Percentiles rank a stretch among this genome's conserved stretches.
phyloP scores from a whole-genome alignment of 495 filamentous ascomycete species.

The Bombardia bombarda region DNA sequence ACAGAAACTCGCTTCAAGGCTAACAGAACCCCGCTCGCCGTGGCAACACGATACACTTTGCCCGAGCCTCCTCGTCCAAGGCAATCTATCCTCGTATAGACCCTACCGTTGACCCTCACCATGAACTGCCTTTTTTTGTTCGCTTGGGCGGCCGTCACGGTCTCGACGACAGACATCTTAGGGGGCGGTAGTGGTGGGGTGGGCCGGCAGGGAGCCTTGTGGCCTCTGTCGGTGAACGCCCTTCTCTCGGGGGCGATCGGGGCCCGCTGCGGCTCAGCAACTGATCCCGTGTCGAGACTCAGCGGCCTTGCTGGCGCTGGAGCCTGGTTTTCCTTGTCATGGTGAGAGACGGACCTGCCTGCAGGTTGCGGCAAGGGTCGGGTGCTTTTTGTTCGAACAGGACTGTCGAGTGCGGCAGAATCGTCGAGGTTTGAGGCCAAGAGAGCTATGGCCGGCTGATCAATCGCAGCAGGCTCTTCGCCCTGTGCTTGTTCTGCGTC shows the following conservation, averaged over 20 bases:
- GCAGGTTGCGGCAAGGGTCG: constrained; percentile 23
- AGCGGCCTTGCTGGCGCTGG: constrained; percentile 47
- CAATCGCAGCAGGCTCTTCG: constrained; percentile 22
- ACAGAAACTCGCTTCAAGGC: constrained; percentile 89
- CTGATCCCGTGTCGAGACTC: constrained; percentile 22
- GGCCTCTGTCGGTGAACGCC: constrained; percentile 61
- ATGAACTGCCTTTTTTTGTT: constrained; percentile 65
- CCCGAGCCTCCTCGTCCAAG: constrained; percentile 88
- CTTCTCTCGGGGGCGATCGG: constrained; percentile 58
- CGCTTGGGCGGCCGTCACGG: constrained; percentile 72
- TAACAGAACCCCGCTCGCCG: constrained; percentile 89
- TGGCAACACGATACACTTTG: constrained; percentile 93
- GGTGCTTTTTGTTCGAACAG: constrained; percentile 31
- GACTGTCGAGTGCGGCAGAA: constrained; percentile 35
- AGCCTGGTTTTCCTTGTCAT: constrained; percentile 77
- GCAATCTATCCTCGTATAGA: constrained; percentile 78
- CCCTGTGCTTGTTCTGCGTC: constrained; percentile 40
- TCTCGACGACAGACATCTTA: constrained; percentile 91
- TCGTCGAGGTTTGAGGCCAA: constrained; percentile 25
- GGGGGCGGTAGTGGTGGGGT: constrained; percentile 76
- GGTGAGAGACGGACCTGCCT: constrained; percentile 43
- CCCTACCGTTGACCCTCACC: constrained; percentile 82
- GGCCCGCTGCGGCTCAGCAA: no score
- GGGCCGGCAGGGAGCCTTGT: constrained; percentile 76
- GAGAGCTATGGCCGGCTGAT: constrained; percentile 26